Conservation (phyloP, 306 rosid species). For the Fragaria vesca region DNA sequence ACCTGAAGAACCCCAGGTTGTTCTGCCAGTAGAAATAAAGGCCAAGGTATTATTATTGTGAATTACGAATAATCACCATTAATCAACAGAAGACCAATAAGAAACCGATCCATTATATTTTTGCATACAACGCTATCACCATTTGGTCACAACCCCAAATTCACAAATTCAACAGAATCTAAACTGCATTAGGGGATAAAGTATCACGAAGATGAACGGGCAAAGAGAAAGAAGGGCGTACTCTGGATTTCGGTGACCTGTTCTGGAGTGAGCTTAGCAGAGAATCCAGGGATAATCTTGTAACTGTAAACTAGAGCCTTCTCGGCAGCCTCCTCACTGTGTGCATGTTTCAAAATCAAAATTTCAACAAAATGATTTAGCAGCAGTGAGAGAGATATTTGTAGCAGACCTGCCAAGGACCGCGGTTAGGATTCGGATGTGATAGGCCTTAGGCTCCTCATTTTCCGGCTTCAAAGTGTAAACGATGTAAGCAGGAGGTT, state of each 20-base stretch:
- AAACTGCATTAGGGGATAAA: neutral
- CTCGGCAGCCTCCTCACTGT: slow-evolving; percentile 84
- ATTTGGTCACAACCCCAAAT: neutral
- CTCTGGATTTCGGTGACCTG: slow-evolving; percentile 48
- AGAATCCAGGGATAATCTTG: slow-evolving; percentile 70
- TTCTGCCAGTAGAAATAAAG: slow-evolving; percentile 40
- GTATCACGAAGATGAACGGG: neutral
- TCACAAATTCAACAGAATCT: neutral
- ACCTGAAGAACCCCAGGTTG: slow-evolving; percentile 97
- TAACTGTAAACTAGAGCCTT: slow-evolving; percentile 83
- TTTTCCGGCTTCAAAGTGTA: no score
- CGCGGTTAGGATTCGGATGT: no score
- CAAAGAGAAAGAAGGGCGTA: slow-evolving; percentile 10
- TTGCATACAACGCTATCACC: neutral
- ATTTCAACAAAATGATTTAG: no score
- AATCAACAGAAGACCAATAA: neutral
- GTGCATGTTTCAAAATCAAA: neutral
- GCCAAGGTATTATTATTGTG: neutral
- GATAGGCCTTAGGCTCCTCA: no score
- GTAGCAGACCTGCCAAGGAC: no score
- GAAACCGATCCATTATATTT: neutral
- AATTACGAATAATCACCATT: neutral
- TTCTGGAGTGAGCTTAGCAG: slow-evolving; percentile 82
- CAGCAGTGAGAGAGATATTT: no score
- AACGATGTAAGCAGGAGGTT: no score